phyloP scores from a whole-genome alignment of 352 stramenopile genomes.

The Aphanomyces invadans region DNA sequence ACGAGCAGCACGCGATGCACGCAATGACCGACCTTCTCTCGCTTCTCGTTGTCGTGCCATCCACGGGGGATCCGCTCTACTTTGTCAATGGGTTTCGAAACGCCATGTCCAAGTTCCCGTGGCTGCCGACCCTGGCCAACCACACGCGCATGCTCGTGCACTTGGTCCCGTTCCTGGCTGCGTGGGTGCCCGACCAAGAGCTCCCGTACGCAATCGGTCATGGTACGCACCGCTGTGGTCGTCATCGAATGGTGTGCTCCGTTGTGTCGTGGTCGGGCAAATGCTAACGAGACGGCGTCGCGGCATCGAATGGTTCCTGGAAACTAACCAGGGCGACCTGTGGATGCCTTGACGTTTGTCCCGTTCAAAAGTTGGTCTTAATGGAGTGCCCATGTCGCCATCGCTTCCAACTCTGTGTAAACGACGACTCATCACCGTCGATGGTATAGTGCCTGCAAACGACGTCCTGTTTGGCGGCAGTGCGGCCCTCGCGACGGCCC shows the following conservation, averaged over 20 bases:
- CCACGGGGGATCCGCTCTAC: conserved; percentile 78
- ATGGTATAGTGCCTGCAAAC: conserved; percentile 73
- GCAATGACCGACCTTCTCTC: conserved; percentile 45
- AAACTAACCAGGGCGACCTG: too few relatives aligned
- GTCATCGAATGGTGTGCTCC: too few relatives aligned
- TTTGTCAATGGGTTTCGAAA: conserved; percentile 71
- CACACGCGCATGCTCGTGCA: conserved; percentile 13
- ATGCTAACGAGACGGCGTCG: too few relatives aligned
- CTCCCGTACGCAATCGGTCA: conserved; percentile 26
- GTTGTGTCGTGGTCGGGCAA: too few relatives aligned
- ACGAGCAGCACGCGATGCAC: conserved; percentile 27
- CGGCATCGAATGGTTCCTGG: too few relatives aligned
- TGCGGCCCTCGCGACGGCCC: conserved; percentile 40
- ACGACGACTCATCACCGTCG: too few relatives aligned
- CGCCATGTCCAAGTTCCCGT: conserved; percentile 32
- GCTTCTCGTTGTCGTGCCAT: conserved; percentile 69
- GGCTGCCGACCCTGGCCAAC: background rate
- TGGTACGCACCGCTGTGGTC: background rate
- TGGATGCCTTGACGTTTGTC: too few relatives aligned
- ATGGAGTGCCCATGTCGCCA: too few relatives aligned
- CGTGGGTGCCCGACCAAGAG: conserved; percentile 24
- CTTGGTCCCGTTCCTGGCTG: conserved; percentile 23
- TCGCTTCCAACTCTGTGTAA: too few relatives aligned
- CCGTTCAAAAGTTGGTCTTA: too few relatives aligned
- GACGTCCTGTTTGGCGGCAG: conserved; percentile 75